phyloP scores from a whole-genome alignment of 768 basidiomycete genomes.

The Hirschioporus abietinus region DNA sequence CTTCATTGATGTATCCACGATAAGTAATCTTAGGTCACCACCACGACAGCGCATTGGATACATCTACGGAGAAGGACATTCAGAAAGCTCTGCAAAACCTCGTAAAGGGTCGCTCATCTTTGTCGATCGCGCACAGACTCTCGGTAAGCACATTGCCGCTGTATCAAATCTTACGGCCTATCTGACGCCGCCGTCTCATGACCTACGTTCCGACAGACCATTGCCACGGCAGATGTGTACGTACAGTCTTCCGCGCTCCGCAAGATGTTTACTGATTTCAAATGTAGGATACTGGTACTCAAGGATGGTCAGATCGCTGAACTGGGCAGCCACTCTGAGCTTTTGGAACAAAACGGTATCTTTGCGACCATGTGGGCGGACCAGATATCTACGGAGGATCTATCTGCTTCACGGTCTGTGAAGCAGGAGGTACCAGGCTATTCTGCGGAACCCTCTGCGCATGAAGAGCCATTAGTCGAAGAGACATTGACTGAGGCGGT shows the following conservation, averaged over 20 bases:
- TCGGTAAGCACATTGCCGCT: conserved; percentile 44
- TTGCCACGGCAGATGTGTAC: conserved; percentile 47
- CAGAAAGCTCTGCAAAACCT: conserved; percentile 83
- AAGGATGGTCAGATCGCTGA: conserved; percentile 88
- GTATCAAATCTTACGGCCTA: conserved; percentile 10
- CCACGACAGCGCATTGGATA: conserved; percentile 68
- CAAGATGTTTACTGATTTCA: not conserved
- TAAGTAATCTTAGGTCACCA: conserved; percentile 6
- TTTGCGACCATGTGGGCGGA: conserved; percentile 90
- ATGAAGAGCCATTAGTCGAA: conserved; percentile 10
- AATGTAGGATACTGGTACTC: conserved; percentile 75
- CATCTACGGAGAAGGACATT: conserved; percentile 85
- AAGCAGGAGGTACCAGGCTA: conserved; percentile 41
- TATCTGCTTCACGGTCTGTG: conserved; percentile 31
- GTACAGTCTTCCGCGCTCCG: conserved; percentile 14
- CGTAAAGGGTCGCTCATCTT: conserved; percentile 62
- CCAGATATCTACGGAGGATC: conserved; percentile 64
- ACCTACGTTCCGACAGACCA: conserved; percentile 33
- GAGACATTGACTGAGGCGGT: conserved; percentile 14
- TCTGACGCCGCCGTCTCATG: conserved; percentile 15
- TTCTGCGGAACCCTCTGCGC: conserved; percentile 24
- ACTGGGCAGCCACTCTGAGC: conserved; percentile 71
- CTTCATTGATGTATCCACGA: conserved; percentile 4
- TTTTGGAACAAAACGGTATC: conserved; percentile 62
- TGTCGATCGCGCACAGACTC: conserved; percentile 77